phyloP scores from a whole-genome alignment of 139 green algal genomes.

The Astrephomene gubernaculifera region DNA sequence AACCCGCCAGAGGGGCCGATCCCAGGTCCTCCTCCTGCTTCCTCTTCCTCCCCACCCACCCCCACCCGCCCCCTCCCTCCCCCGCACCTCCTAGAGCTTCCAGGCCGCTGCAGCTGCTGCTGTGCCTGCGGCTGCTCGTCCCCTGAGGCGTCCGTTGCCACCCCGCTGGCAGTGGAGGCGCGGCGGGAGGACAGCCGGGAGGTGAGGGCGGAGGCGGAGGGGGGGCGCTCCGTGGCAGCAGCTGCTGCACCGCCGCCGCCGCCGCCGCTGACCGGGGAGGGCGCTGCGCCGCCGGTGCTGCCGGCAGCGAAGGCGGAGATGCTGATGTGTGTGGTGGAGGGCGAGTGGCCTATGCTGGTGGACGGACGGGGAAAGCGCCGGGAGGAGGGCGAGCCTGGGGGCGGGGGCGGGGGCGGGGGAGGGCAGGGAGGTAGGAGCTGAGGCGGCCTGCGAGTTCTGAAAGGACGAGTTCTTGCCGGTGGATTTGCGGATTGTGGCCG shows the following conservation, averaged over 20 bases:
- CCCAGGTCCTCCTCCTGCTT: no score
- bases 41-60: not conserved
- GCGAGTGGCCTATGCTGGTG: no score
- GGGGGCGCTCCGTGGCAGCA: not conserved
- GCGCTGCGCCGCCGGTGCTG: not conserved
- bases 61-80: not conserved
- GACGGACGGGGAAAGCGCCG: not conserved
- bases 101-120: not conserved
- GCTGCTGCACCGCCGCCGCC: not conserved
- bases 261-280: not conserved
- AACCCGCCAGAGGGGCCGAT: no score
- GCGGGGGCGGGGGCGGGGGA: not conserved
- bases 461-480: no score
- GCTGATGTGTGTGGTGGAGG: not conserved
- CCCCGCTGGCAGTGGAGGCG: constrained; percentile 23
- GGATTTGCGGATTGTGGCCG: no score
- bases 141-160: constrained; percentile 12
- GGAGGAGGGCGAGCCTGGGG: not conserved
- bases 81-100: not conserved
- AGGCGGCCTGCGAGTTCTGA: no score
- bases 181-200: constrained; percentile 26
- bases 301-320: not conserved
- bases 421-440: not conserved
- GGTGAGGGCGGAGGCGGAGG: not conserved
- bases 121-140: not conserved